These are phyloP conservation scores for Leptodontidium sp. DNA, from an alignment of 2,329 filamentous ascomycete genomes.

Conservation along the genomic window DNA sequence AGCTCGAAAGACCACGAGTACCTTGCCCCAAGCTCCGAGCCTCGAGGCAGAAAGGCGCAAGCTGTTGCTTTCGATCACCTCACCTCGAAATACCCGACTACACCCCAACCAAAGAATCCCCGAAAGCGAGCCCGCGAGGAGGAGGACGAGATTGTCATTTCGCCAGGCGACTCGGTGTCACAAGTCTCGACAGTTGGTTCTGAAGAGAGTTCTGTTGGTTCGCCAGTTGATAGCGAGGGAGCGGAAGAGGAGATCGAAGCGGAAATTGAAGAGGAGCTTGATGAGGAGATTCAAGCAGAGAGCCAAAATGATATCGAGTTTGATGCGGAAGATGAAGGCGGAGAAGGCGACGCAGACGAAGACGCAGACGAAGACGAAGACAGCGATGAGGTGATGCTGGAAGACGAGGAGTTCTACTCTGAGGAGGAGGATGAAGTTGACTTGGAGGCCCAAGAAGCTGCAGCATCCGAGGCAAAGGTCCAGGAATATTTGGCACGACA, in stretches of 20 bases:
- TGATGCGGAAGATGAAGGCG: slow-evolving; percentile 21
- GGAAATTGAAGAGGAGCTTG: neutral
- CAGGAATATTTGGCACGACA: slow-evolving; percentile 44
- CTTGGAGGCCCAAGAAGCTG: slow-evolving; percentile 23
- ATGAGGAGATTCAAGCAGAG: slow-evolving; percentile 24
- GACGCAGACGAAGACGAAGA: slow-evolving; percentile 7
- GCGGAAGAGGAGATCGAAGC: neutral
- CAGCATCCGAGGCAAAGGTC: slow-evolving; percentile 39
- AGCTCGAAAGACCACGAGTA: slow-evolving; percentile 29
- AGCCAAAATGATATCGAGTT: slow-evolving; percentile 24
- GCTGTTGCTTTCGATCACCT: slow-evolving; percentile 26
- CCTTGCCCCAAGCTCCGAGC: slow-evolving; percentile 33
- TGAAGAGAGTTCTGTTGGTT: slow-evolving; percentile 18
- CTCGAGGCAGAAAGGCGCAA: slow-evolving; percentile 32
- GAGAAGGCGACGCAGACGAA: slow-evolving; percentile 14
- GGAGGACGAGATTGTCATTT: slow-evolving; percentile 29
- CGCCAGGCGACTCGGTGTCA: slow-evolving; percentile 39
- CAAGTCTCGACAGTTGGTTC: slow-evolving; percentile 10
- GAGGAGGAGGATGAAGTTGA: slow-evolving; percentile 28
- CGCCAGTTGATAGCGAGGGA: slow-evolving; percentile 16
- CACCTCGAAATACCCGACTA: slow-evolving; percentile 34
- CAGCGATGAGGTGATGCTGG: slow-evolving; percentile 26
- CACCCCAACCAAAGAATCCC: slow-evolving; percentile 34
- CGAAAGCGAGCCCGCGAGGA: slow-evolving; percentile 42
- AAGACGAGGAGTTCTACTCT: slow-evolving; percentile 1